Conservation (phyloP, 305 asterid genomes). For the Rubia peregrina region DNA sequence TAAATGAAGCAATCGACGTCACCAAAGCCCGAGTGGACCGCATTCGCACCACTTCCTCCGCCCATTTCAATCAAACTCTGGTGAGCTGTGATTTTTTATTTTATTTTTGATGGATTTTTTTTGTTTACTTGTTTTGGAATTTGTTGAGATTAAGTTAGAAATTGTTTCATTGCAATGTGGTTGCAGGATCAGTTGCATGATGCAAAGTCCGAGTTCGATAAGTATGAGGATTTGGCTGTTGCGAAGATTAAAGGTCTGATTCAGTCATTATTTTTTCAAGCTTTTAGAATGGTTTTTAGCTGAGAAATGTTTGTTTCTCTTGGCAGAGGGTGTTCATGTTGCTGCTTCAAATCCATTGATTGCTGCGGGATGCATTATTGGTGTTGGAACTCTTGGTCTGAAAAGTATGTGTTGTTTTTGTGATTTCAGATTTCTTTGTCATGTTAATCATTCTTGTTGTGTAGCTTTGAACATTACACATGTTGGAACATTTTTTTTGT, state of each 20-base stretch:
- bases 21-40: conserved; percentile 68
- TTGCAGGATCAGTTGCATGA: conserved; percentile 74
- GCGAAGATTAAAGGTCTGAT: conserved; percentile 69
- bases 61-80: conserved; percentile 66
- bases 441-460: neutral
- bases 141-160: neutral
- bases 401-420: conserved; percentile 45
- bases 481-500: neutral
- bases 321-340: conserved; percentile 64
- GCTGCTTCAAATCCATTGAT: conserved; percentile 61
- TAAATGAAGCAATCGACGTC: conserved; percentile 54
- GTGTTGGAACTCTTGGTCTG: conserved; percentile 60
- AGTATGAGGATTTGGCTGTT: conserved; percentile 63
- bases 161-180: conserved; percentile 22
- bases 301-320: conserved; percentile 4
- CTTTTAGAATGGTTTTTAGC: neutral
- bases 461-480: neutral
- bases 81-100: conserved; percentile 30
- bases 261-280: neutral
- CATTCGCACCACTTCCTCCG: conserved; percentile 64
- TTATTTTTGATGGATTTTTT: neutral
- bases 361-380: conserved; percentile 59
- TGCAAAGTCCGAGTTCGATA: conserved; percentile 55
- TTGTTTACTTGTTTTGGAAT: neutral
- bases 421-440: conserved; percentile 2